Evolutionary conservation across 805 yeast species (phyloP).

Genomic region (Myxozyma udenii): DNA sequence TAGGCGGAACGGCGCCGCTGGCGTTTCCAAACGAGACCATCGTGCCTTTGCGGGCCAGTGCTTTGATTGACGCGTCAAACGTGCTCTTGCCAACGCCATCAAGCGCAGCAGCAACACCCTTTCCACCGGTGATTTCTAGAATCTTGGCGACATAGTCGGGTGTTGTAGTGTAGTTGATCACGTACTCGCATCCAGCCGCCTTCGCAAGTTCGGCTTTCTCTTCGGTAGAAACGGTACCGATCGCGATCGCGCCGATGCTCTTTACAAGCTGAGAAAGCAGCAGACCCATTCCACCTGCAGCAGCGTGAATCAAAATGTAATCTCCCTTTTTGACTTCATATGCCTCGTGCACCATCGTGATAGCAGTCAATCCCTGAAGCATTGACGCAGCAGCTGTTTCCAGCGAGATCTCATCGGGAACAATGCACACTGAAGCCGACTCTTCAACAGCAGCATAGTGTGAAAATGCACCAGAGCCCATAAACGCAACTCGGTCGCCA

Average conservation of each 20-base stretch:
- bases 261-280: slow-evolving; percentile 62
- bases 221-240: slow-evolving; percentile 77
- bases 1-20: slow-evolving; percentile 75
- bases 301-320: slow-evolving; percentile 76
- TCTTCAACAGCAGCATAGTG: slow-evolving; percentile 55
- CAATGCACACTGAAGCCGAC: slow-evolving; percentile 41
- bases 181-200: slow-evolving; percentile 70
- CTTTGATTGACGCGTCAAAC: slow-evolving; percentile 58
- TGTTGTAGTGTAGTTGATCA: slow-evolving; percentile 52
- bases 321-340: slow-evolving; percentile 68
- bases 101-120: slow-evolving; percentile 65
- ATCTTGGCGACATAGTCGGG: slow-evolving; percentile 54
- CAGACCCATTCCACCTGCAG: slow-evolving; percentile 93
- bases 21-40: slow-evolving; percentile 80
- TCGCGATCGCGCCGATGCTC: slow-evolving; percentile 68
- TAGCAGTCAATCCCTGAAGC: slow-evolving; percentile 76
- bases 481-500: slow-evolving; percentile 70
- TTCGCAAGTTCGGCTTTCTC: slow-evolving; percentile 69
- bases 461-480: slow-evolving; percentile 58
- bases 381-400: slow-evolving; percentile 59
- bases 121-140: slow-evolving; percentile 56
- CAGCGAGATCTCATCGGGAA: slow-evolving; percentile 48
- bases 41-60: slow-evolving; percentile 64
- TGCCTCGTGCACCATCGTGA: slow-evolving; percentile 65
- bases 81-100: slow-evolving; percentile 81